Conservation (phyloP, 169 alveolate species). For the Plasmodium inui region DNA sequence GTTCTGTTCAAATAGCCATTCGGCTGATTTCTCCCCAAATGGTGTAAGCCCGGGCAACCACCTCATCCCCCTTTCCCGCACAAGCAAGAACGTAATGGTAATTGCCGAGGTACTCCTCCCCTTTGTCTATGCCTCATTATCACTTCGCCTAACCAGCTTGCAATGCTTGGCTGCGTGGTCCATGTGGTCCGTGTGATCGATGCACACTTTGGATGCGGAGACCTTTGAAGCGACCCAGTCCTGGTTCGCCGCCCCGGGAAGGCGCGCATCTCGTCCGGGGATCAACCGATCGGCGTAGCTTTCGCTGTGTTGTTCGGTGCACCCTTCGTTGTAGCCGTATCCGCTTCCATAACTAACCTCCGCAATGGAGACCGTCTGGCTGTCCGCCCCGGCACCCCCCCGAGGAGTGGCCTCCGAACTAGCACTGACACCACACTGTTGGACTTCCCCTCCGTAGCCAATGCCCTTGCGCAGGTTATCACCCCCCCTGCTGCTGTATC, state of each 20-base stretch:
- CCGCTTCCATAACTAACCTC: background rate
- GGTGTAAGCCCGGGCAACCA: background rate
- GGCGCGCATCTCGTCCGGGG: background rate
- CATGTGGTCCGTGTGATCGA: background rate
- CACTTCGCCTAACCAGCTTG: conserved; percentile 13
- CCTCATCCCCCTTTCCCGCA: background rate
- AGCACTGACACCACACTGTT: background rate
- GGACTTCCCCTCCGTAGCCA: too few relatives aligned
- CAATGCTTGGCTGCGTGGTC: conserved; percentile 1
- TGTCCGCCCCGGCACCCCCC: background rate
- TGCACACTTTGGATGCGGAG: background rate
- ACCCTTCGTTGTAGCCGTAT: background rate
- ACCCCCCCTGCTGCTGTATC: background rate
- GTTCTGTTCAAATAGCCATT: background rate
- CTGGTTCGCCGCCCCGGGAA: background rate
- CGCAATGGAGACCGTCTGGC: background rate
- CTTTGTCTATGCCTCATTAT: background rate
- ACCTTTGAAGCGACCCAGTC: background rate
- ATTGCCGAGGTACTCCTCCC: background rate
- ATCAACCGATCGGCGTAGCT: background rate
- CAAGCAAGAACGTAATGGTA: background rate
- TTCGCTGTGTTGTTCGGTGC: background rate
- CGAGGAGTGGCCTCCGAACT: too few relatives aligned
- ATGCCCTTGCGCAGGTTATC: too few relatives aligned
- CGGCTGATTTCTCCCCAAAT: background rate